Evolutionary conservation across 1,284 basidiomycete species (phyloP).

Genomic region (Ustilago xerochloae): DNA sequence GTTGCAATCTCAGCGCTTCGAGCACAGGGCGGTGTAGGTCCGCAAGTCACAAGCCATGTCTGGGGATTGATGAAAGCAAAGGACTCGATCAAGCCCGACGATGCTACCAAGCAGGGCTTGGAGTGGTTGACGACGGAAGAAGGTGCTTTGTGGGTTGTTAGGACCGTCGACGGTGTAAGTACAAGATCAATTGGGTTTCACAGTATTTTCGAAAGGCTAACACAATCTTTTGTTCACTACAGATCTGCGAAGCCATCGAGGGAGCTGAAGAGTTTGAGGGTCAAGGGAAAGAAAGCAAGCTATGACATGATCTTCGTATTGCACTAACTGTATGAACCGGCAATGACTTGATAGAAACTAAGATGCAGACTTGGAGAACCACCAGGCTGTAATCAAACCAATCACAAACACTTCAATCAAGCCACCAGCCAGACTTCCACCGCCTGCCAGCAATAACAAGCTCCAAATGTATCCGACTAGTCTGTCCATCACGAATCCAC

Average conservation of each 20-base stretch:
- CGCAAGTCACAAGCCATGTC: slow-evolving; percentile 89
- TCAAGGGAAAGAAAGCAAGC: slow-evolving; percentile 41
- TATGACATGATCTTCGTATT: slow-evolving; percentile 2
- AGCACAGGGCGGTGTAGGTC: slow-evolving; percentile 84
- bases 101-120: slow-evolving; percentile 73
- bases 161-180: slow-evolving; percentile 77
- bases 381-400: slow-evolving; percentile 51
- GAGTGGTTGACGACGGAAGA: slow-evolving; percentile 86
- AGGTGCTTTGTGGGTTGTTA: slow-evolving; percentile 90
- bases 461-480: slow-evolving; percentile 81
- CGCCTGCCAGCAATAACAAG: slow-evolving; percentile 78
- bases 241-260: slow-evolving; percentile 56
- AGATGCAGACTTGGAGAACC: slow-evolving; percentile 34
- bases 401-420: slow-evolving; percentile 53
- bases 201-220: not conserved
- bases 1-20: slow-evolving; percentile 91
- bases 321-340: not conserved
- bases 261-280: slow-evolving; percentile 53
- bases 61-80: slow-evolving; percentile 88
- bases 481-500: slow-evolving; percentile 77
- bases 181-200: not conserved
- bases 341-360: not conserved
- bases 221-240: not conserved
- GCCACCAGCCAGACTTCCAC: slow-evolving; percentile 72
- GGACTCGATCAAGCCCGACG: slow-evolving; percentile 68